Evolutionary conservation across 1,139 yeast species (phyloP), one percentile per base, ranked within the genome.

Genomic region (Zygosaccharomyces sapae): DNA sequence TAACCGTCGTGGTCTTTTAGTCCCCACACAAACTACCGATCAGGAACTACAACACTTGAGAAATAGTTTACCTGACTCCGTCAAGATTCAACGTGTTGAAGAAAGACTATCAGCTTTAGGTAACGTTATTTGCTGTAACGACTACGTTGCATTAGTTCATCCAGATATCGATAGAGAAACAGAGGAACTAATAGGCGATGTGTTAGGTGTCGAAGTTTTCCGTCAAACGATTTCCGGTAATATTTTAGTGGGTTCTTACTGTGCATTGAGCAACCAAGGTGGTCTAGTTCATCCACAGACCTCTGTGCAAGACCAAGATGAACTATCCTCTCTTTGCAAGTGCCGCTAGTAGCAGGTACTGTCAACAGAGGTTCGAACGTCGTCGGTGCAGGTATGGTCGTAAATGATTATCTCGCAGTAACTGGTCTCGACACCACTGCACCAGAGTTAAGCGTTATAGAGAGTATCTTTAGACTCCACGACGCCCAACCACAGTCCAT

Each of bases 121-220:
- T 59, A 94, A 94, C 62, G 98, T 94, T 55, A 89, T 94, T 64
- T 92, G 98, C 71, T 92, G 98, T 73, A 94, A 94, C 71, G 99
- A 94, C 70, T 94, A 94, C 68, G 98, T 94, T 60, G 99, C 99
- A 3, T 77, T 94, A 55, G 98, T 94, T 45, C 99, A 94, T 70
- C 99, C 99, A 45, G 99, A 94, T 73, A 88, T 94, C 57, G 98
- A 94, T 75, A 83, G 98, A 67, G 99, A 94, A 71, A 94, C 98
- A 45, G 99, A 94, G 73, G 99, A 94, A 72, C 76, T 94, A 62
- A 94, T 94, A 66, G 96, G 98, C 41, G 99, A 94, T 70, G 96
- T 90, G n/a, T 77, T 94, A 54, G 98, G 98, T 51, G 99, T 94
- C 45, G 99, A 94, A 71, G 99, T 94, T 38, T 94, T 94, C 79